These are phyloP conservation scores for Trichoderma parareesei DNA, from an alignment of 495 filamentous ascomycete genomes.

Conservation along the genomic window DNA sequence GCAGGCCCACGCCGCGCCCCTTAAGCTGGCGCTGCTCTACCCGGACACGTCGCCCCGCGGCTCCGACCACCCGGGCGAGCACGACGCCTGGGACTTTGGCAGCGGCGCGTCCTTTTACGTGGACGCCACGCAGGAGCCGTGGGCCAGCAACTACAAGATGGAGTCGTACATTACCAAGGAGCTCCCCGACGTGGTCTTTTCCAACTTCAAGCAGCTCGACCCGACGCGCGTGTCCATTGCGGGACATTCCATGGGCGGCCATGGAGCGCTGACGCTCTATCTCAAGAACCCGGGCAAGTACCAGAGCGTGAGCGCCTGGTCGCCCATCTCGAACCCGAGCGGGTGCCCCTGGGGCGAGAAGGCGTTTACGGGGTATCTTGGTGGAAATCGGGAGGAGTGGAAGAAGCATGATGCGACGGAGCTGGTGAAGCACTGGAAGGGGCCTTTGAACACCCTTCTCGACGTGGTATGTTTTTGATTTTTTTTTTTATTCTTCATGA, in stretches of 20 bases:
- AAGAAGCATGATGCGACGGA: conserved; percentile 88
- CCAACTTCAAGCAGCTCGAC: conserved; percentile 57
- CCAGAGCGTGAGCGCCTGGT: conserved; percentile 79
- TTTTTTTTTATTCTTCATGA: neutral
- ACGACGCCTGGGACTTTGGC: conserved; percentile 85
- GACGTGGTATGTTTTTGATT: conserved; percentile 59
- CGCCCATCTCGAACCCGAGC: conserved; percentile 82
- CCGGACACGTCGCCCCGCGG: conserved; percentile 92
- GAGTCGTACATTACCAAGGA: conserved; percentile 81
- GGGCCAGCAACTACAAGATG: conserved; percentile 75
- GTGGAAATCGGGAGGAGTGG: conserved; percentile 64
- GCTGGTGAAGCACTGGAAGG: conserved; percentile 66
- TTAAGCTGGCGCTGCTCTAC: conserved; percentile 81
- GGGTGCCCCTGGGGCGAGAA: conserved; percentile 92
- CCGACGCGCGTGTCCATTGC: conserved; percentile 62
- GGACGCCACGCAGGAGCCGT: conserved; percentile 73
- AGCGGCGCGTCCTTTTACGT: conserved; percentile 90
- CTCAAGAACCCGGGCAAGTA: conserved; percentile 86
- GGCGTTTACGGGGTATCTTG: conserved; percentile 85
- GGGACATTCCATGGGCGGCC: conserved; percentile 94
- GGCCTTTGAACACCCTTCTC: conserved; percentile 63
- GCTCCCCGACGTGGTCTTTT: conserved; percentile 68
- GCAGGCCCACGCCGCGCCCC: conserved; percentile 67
- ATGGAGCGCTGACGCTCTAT: conserved; percentile 87
- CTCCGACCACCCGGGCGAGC: conserved; percentile 67